phyloP scores from a whole-genome alignment of 2,329 filamentous ascomycete genomes.

The Fusarium keratoplasticum region DNA sequence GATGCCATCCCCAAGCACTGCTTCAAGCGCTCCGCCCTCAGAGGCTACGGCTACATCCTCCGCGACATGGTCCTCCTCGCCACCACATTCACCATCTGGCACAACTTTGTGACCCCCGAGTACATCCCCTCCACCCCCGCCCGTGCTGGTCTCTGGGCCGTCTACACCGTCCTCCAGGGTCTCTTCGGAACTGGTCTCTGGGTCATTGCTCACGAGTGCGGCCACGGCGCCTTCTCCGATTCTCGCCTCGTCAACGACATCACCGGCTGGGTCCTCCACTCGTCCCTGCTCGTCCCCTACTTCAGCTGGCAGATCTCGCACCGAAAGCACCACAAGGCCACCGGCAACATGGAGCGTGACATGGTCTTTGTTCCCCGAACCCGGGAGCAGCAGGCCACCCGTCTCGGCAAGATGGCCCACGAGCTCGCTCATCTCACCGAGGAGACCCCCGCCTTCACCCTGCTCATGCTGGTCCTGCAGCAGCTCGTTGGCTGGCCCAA shows the following conservation, averaged over 20 bases:
- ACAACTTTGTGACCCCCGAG: constrained; percentile 91
- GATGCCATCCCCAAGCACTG: constrained; percentile 98
- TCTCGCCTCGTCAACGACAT: constrained; percentile 91
- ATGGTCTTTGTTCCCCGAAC: constrained; percentile 99
- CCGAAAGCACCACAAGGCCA: constrained; percentile 99
- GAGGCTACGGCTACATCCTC: constrained; percentile 83
- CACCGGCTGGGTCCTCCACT: constrained; percentile 93
- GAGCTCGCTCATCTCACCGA: constrained; percentile 91
- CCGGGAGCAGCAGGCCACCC: constrained; percentile 81
- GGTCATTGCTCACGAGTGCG: constrained; percentile 98
- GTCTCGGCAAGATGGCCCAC: constrained; percentile 79
- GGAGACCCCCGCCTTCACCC: constrained; percentile 90
- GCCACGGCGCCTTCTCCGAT: constrained; percentile 95
- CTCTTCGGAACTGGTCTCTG: constrained; percentile 94
- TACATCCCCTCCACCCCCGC: constrained; percentile 76
- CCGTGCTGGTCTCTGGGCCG: constrained; percentile 72
- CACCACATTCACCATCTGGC: constrained; percentile 85
- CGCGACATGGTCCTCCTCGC: constrained; percentile 81
- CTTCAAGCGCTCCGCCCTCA: constrained; percentile 85
- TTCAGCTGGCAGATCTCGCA: constrained; percentile 99
- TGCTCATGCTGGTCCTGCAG: constrained; percentile 79
- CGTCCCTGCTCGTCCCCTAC: constrained; percentile 90
- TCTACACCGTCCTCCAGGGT: constrained; percentile 86
- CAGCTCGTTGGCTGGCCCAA: constrained; percentile 93
- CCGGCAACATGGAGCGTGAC: constrained; percentile 95